Conservation (phyloP, 192 early-diverging fungal genomes). For the Backusella luteola region DNA sequence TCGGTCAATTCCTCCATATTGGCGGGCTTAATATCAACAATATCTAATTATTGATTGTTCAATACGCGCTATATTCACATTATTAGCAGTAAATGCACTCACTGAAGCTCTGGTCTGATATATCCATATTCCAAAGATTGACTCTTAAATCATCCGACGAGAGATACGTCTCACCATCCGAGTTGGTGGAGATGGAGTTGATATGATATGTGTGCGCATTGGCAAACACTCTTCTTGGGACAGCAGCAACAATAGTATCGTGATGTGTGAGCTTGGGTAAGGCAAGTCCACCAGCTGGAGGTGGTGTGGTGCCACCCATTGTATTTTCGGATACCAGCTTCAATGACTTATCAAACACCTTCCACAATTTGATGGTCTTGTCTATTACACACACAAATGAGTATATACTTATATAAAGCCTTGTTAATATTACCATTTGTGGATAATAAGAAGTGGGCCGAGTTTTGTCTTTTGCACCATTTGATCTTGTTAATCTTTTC, state of each 20-base stretch:
- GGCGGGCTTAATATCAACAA: slow-evolving; percentile 98
- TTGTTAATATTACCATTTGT: slow-evolving; percentile 74
- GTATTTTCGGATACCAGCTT: slow-evolving; percentile 88
- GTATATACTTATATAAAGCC: too few relatives aligned
- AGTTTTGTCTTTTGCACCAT: slow-evolving; percentile 96
- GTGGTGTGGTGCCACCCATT: slow-evolving; percentile 44
- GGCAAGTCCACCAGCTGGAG: slow-evolving; percentile 50
- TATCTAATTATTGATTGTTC: slow-evolving; percentile 52
- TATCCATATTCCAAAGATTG: slow-evolving; percentile 89
- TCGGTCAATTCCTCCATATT: slow-evolving; percentile 99
- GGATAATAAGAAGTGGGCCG: slow-evolving; percentile 94
- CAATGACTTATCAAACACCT: slow-evolving; percentile 87
- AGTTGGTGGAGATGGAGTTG: slow-evolving; percentile 93
- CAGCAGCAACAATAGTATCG: slow-evolving; percentile 86
- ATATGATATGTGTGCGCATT: slow-evolving; percentile 94
- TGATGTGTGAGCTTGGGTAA: slow-evolving; percentile 81
- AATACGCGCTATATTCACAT: neutral
- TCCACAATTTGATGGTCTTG: slow-evolving; percentile 95
- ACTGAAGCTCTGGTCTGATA: slow-evolving; percentile 88
- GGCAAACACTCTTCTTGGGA: slow-evolving; percentile 82
- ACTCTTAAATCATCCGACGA: slow-evolving; percentile 91
- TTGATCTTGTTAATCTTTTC: slow-evolving; percentile 99
- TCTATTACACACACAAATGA: neutral
- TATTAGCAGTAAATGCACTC: neutral
- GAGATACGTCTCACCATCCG: slow-evolving; percentile 86